Conservation (phyloP, 2,329 filamentous ascomycete species). For the Lizonia empirigonia region DNA sequence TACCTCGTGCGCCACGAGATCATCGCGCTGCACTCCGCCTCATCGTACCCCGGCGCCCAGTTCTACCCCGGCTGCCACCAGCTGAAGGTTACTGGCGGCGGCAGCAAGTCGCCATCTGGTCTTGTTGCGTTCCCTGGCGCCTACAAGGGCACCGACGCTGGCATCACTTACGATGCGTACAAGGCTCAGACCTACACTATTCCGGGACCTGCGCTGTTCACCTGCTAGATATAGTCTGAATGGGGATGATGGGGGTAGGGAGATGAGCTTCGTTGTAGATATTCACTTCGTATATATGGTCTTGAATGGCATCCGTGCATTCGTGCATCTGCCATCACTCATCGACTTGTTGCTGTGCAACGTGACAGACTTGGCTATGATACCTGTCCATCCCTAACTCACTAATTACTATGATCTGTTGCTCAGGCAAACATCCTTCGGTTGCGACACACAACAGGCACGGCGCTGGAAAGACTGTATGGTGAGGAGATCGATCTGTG, state of each 20-base stretch:
- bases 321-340: not conserved
- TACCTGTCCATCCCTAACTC: too few species aligned
- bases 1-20: constrained; percentile 66
- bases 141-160: constrained; percentile 57
- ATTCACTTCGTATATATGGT: constrained; percentile 7
- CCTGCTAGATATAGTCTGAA: constrained; percentile 27
- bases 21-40: constrained; percentile 59
- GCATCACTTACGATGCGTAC: constrained; percentile 61
- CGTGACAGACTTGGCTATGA: too few species aligned
- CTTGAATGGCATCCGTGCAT: not conserved
- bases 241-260: not conserved
- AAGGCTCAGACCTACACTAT: constrained; percentile 42
- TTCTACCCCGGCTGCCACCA: constrained; percentile 66
- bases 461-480: too few species aligned
- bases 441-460: too few species aligned
- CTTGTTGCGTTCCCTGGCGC: constrained; percentile 61
- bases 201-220: constrained; percentile 38
- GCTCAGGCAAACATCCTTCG: too few species aligned
- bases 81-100: constrained; percentile 59
- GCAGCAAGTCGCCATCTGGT: constrained; percentile 50
- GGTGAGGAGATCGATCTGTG: too few species aligned
- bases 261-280: constrained; percentile 17
- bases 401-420: too few species aligned
- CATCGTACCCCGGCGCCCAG: constrained; percentile 59
- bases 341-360: too few species aligned